A percentile compares a stretch with the other conserved stretches of the same genome.
phyloP scores from a whole-genome alignment of 2,329 filamentous ascomycete genomes.

The Fusarium multiceps region DNA sequence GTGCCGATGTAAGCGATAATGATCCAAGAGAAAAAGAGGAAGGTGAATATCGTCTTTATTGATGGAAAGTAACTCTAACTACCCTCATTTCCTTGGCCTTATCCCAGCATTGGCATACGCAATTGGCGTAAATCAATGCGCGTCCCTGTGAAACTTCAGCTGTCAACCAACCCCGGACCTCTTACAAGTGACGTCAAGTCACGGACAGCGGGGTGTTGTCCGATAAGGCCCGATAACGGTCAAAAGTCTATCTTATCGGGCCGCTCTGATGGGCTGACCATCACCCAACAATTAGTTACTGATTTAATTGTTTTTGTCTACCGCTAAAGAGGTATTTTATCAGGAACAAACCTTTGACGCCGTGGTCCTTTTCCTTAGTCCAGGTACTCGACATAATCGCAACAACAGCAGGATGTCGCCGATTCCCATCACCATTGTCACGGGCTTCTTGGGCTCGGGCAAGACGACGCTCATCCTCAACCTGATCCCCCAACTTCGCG shows the following conservation, averaged over 20 bases:
- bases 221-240: conserved; percentile 40
- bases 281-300: conserved; percentile 18
- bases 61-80: neutral
- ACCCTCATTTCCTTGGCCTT: conserved; percentile 30
- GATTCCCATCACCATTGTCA: conserved; percentile 93
- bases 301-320: conserved; percentile 8
- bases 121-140: conserved; percentile 30
- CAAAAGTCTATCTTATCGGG: conserved; percentile 42
- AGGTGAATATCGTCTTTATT: conserved; percentile 16
- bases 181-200: conserved; percentile 40
- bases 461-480: conserved; percentile 97
- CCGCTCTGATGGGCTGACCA: conserved; percentile 39
- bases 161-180: neutral
- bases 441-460: conserved; percentile 94
- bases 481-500: conserved; percentile 87
- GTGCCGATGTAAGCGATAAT: neutral
- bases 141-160: conserved; percentile 32
- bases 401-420: conserved; percentile 64
- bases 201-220: conserved; percentile 28
- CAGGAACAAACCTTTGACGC: conserved; percentile 9
- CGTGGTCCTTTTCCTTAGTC: neutral
- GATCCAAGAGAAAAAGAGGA: neutral
- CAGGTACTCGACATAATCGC: neutral
- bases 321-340: conserved; percentile 42
- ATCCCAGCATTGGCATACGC: conserved; percentile 40